Conservation (phyloP, 1,284 basidiomycete genomes). For the Pseudozyma hubeiensis region DNA sequence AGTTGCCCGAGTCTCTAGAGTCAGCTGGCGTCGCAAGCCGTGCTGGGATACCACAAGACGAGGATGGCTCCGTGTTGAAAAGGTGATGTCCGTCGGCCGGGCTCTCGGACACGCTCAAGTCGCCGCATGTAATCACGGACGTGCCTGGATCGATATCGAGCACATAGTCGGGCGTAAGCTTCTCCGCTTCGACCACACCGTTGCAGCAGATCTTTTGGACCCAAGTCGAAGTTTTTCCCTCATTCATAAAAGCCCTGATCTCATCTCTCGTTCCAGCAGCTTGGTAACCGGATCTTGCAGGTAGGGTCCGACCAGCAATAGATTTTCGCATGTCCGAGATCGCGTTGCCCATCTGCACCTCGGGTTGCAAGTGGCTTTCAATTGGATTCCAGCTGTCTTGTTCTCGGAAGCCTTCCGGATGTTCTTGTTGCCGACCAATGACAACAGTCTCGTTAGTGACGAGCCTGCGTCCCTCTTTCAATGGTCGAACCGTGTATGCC, state of each 20-base stretch:
- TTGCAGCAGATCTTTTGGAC: background rate
- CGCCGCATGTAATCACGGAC: background rate
- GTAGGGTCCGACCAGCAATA: background rate
- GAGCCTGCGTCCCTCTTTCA: constrained; percentile 18
- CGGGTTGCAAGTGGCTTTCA: background rate
- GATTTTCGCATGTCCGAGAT: background rate
- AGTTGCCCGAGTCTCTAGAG: constrained; percentile 12
- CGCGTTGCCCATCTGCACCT: background rate
- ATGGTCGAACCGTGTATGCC: background rate
- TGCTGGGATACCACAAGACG: too few species aligned
- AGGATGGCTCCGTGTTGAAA: background rate
- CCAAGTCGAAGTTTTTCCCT: background rate
- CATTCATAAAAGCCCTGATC: constrained; percentile 28
- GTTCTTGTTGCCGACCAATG: constrained; percentile 17
- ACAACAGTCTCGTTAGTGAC: constrained; percentile 33
- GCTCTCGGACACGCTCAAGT: too few species aligned
- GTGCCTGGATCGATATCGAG: background rate
- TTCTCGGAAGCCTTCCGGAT: background rate
- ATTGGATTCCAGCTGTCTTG: background rate
- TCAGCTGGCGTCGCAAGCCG: background rate
- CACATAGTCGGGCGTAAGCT: background rate
- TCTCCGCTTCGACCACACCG: background rate
- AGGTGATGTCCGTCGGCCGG: background rate
- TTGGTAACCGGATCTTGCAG: constrained; percentile 12
- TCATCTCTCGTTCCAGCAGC: constrained; percentile 16